Percentiles rank a stretch among this genome's conserved stretches.
These are phyloP conservation scores for Alnus glutinosa DNA, from an alignment of 306 rosid genomes.

Conservation along the genomic window DNA sequence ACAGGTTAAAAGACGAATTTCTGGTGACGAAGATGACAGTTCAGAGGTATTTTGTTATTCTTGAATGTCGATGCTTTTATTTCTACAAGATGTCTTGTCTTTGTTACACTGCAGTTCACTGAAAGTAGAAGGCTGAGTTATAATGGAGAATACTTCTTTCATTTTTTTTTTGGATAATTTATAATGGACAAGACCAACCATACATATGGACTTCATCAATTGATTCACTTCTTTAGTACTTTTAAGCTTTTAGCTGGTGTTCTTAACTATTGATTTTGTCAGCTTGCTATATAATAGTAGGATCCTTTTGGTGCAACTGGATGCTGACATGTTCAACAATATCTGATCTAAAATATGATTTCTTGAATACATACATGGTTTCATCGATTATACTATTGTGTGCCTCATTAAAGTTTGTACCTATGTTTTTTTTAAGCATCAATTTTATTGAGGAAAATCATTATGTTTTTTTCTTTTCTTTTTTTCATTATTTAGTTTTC, in stretches of 20 bases:
- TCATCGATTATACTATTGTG: slow-evolving; percentile 11
- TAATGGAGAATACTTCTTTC: not conserved
- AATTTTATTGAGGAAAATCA: slow-evolving; percentile 21
- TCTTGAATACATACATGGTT: not conserved
- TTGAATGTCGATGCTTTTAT: not conserved
- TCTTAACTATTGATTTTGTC: slow-evolving; percentile 8
- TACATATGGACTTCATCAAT: not conserved
- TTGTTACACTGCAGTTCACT: not conserved
- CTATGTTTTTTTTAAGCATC: not conserved
- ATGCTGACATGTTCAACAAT: slow-evolving; percentile 3
- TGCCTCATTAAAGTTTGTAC: slow-evolving; percentile 9
- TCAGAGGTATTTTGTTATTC: slow-evolving; percentile 62
- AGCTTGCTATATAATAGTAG: slow-evolving; percentile 11
- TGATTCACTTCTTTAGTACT: slow-evolving; percentile 17
- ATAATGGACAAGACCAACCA: not conserved
- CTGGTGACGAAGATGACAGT: slow-evolving; percentile 54
- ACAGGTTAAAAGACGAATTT: slow-evolving; percentile 62
- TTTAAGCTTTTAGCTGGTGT: slow-evolving; percentile 19
- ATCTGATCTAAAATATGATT: slow-evolving; percentile 4
- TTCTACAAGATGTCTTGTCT: not conserved
- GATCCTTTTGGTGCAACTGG: slow-evolving; percentile 11
- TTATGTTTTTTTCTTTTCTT: not conserved
- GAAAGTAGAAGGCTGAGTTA: not conserved
- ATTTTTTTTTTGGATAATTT: not conserved
- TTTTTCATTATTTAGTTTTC: not conserved